A percentile compares a stretch with the other conserved stretches of the same genome.
These are phyloP conservation scores for Fusarium gaditjirri DNA, from an alignment of 2,329 filamentous ascomycete genomes.

Conservation along the genomic window DNA sequence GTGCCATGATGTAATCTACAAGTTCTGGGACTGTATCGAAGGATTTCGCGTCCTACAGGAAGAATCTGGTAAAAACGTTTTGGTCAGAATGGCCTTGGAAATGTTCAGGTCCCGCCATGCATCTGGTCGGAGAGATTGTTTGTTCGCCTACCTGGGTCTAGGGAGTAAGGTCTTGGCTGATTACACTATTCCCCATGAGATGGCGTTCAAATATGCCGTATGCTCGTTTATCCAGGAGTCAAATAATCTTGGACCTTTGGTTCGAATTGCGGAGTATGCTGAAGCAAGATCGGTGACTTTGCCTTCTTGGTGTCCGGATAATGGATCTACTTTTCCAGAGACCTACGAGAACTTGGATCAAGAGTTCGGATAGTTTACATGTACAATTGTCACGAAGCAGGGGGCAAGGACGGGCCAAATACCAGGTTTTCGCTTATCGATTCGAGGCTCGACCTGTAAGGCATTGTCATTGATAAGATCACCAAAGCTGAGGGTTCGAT, in stretches of 20 bases:
- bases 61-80: not conserved
- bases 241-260: not conserved
- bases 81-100: not conserved
- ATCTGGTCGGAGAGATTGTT: not conserved
- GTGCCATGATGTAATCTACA: not conserved
- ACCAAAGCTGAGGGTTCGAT: not conserved
- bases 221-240: not conserved
- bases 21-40: not conserved
- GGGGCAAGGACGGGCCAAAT: rapidly evolving
- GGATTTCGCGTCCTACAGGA: not conserved
- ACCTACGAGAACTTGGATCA: not conserved
- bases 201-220: not conserved
- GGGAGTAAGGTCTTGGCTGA: not conserved
- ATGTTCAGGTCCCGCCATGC: not conserved
- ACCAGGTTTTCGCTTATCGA: not conserved
- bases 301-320: not conserved
- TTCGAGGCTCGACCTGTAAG: not conserved
- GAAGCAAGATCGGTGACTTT: not conserved
- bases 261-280: not conserved
- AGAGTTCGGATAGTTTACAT: not conserved
- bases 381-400: not conserved
- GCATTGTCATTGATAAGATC: not conserved
- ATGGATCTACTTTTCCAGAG: not conserved
- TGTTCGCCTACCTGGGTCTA: not conserved
- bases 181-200: not conserved